These are phyloP conservation scores for Diutina pseudorugosa DNA, from an alignment of 1,139 yeast genomes.

Conservation along the genomic window DNA sequence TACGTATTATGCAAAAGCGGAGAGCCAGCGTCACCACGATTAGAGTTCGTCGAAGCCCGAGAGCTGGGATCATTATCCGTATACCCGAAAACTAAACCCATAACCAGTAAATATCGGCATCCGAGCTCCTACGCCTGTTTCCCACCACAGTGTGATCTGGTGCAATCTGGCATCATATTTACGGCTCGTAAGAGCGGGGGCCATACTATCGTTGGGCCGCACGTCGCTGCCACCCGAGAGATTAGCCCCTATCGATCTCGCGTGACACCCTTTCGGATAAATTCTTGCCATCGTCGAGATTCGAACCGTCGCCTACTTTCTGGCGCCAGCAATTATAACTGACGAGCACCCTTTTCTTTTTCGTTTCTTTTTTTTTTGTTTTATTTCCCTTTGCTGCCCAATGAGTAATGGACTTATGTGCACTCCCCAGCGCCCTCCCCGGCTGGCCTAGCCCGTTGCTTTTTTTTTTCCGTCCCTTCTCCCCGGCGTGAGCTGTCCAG, in stretches of 20 bases:
- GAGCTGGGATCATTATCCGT: no score
- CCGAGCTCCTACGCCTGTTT: no score
- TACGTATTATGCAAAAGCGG: neutral
- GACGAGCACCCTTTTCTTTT: neutral
- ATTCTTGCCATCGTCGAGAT: neutral
- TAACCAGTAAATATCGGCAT: no score
- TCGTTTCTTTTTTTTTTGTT: no score
- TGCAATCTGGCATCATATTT: neutral
- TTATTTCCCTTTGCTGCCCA: no score
- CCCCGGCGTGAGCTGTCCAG: neutral
- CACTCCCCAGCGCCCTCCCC: neutral
- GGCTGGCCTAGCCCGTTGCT: neutral
- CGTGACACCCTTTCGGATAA: neutral
- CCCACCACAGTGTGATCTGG: neutral
- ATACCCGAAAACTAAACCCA: no score
- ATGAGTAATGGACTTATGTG: neutral
- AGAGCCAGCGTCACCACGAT: no score
- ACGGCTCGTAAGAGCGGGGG: no score
- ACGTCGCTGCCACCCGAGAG: no score
- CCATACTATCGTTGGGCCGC: neutral
- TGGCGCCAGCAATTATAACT: neutral
- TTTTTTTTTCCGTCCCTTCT: neutral
- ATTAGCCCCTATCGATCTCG: neutral
- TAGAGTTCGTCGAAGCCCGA: no score
- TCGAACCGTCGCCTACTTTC: neutral